Percentiles rank a stretch among this genome's conserved stretches.
These are phyloP conservation scores for Aaosphaeria pasadenensis DNA, from an alignment of 2,329 filamentous ascomycete species.

Conservation along the genomic window DNA sequence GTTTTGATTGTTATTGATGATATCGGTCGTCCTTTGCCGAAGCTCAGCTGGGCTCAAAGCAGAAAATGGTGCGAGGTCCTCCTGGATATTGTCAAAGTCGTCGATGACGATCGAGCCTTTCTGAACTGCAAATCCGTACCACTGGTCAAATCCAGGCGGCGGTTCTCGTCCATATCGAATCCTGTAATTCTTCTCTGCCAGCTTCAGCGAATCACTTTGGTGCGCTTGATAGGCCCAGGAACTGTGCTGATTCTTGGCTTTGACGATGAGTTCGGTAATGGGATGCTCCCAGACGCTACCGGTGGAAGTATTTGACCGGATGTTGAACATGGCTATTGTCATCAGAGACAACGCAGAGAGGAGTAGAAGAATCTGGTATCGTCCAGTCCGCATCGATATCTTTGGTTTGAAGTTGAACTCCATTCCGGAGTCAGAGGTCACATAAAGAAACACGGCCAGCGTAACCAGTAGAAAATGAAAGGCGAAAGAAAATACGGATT, in stretches of 20 bases:
- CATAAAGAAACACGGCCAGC: too few species aligned
- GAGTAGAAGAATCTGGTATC: too few species aligned
- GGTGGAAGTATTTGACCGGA: background rate
- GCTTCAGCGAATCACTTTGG: constrained; percentile 45
- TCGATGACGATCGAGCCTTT: constrained; percentile 55
- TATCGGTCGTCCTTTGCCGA: constrained; percentile 50
- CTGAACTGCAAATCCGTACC: constrained; percentile 56
- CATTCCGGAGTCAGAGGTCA: too few species aligned
- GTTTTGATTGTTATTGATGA: constrained; percentile 54
- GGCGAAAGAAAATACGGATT: too few species aligned
- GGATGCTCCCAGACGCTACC: constrained; percentile 48
- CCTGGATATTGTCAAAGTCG: constrained; percentile 58
- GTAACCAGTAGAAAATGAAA: too few species aligned
- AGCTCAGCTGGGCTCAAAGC: constrained; percentile 50
- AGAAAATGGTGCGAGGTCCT: constrained; percentile 55
- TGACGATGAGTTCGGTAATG: constrained; percentile 53
- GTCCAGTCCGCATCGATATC: too few species aligned
- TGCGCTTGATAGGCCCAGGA: constrained; percentile 48
- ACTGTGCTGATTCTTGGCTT: constrained; percentile 48
- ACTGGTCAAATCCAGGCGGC: constrained; percentile 59
- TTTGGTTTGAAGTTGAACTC: too few species aligned
- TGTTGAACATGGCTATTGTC: background rate
- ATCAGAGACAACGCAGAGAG: too few species aligned
- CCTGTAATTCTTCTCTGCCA: constrained; percentile 52
- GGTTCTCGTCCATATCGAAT: constrained; percentile 53